A percentile compares a stretch with the other conserved stretches of the same genome.
Conservation (phyloP, 169 alveolate genomes). For the Cryptosporidium tyzzeri region DNA sequence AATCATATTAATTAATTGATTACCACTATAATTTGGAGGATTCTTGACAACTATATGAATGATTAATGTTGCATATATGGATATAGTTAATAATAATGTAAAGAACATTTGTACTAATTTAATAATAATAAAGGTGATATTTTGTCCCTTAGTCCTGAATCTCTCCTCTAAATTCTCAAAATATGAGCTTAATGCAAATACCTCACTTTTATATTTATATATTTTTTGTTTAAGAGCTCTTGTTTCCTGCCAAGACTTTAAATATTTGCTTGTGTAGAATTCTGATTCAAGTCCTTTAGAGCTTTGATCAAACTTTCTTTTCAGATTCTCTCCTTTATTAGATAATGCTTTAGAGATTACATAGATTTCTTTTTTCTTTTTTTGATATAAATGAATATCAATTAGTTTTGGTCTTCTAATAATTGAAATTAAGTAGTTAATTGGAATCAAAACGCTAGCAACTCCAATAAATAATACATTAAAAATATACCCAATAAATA, state of each 20-base stretch:
- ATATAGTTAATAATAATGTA: conserved; percentile 24
- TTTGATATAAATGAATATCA: neutral
- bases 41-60: neutral
- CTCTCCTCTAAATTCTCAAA: conserved; percentile 32
- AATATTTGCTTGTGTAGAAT: conserved; percentile 1
- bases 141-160: conserved; percentile 18
- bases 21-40: conserved; percentile 10
- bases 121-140: neutral
- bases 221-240: conserved; percentile 48
- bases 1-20: conserved; percentile 27
- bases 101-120: neutral
- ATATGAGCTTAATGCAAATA: conserved; percentile 46
- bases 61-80: conserved; percentile 19
- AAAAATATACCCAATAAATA: conserved; percentile 50
- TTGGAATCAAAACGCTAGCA: conserved; percentile 41
- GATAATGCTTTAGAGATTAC: conserved; percentile 9
- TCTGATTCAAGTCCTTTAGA: conserved; percentile 14
- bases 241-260: conserved; percentile 8
- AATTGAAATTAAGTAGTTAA: neutral
- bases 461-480: conserved; percentile 55
- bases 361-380: conserved; percentile 22
- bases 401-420: conserved; percentile 27
- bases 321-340: conserved; percentile 27
- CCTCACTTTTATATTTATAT: conserved; percentile 45
- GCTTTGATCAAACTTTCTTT: conserved; percentile 28